Evolutionary conservation across 805 yeast genomes (phyloP).

Genomic region (Sugiyamaella smithiae): DNA sequence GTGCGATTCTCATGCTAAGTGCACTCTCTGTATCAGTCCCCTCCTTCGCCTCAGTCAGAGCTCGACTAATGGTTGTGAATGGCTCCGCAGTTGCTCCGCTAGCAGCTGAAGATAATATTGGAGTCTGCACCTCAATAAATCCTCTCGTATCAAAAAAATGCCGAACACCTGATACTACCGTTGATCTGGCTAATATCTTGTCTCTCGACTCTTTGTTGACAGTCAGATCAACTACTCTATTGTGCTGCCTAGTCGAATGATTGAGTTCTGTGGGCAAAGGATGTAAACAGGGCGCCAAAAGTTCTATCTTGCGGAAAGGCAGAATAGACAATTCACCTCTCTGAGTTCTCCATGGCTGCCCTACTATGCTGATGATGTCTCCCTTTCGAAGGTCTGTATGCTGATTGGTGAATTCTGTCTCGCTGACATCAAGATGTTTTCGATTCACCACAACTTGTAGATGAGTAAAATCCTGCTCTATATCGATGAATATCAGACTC

Average conservation of each 20-base stretch:
- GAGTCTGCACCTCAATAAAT: slow-evolving; percentile 87
- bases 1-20: slow-evolving; percentile 84
- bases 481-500: slow-evolving; percentile 66
- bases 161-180: slow-evolving; percentile 56
- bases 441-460: slow-evolving; percentile 64
- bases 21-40: not conserved
- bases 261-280: slow-evolving; percentile 68
- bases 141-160: slow-evolving; percentile 49
- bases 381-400: slow-evolving; percentile 56
- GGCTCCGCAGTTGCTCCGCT: slow-evolving; percentile 96
- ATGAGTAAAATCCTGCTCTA: slow-evolving; percentile 55
- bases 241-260: slow-evolving; percentile 53
- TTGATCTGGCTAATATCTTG: slow-evolving; percentile 49
- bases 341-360: slow-evolving; percentile 71
- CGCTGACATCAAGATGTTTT: slow-evolving; percentile 39
- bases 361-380: slow-evolving; percentile 64
- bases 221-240: slow-evolving; percentile 72
- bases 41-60: slow-evolving; percentile 57
- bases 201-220: slow-evolving; percentile 53
- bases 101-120: slow-evolving; percentile 62
- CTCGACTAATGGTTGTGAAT: slow-evolving; percentile 53
- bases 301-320: slow-evolving; percentile 44
- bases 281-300: slow-evolving; percentile 67
- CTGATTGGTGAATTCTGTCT: slow-evolving; percentile 42
- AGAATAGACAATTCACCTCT: slow-evolving; percentile 77